A percentile compares a stretch with the other conserved stretches of the same genome.
Conservation (phyloP, 306 rosid species). For the Trichosanthes cucumerina region DNA sequence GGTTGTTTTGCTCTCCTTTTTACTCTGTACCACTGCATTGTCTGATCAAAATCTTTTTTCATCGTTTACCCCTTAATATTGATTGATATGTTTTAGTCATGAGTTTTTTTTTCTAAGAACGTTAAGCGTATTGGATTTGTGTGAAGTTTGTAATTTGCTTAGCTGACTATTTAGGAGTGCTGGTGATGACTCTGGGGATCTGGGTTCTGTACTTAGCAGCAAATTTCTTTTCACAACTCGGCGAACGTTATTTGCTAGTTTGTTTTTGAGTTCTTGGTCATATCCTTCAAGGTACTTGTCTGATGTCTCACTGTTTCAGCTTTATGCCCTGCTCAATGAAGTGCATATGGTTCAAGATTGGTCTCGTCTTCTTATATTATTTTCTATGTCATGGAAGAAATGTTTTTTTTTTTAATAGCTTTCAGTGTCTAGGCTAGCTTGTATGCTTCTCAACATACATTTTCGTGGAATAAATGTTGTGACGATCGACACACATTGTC, state of each 20-base stretch:
- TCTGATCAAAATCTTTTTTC: background rate
- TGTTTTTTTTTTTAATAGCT: background rate
- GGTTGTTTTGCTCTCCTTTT: conserved; percentile 25
- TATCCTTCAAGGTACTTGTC: conserved; percentile 85
- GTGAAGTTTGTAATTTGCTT: background rate
- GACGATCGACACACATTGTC: background rate
- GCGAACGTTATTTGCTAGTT: conserved; percentile 54
- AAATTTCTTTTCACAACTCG: conserved; percentile 36
- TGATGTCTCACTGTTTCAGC: conserved; percentile 58
- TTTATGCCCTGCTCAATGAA: conserved; percentile 2
- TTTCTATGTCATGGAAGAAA: background rate
- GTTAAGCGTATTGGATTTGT: background rate
- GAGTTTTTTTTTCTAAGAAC: background rate
- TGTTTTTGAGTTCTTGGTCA: conserved; percentile 42
- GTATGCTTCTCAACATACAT: background rate
- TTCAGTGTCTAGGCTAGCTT: background rate
- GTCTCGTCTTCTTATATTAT: background rate
- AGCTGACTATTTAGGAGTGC: conserved; percentile 22
- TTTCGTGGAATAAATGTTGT: background rate
- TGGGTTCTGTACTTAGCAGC: conserved; percentile 22
- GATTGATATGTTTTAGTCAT: background rate
- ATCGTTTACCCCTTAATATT: background rate
- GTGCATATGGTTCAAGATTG: background rate
- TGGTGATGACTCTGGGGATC: conserved; percentile 34
- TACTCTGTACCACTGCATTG: conserved; percentile 1